Evolutionary conservation across 345 rosid species (phyloP), one percentile per base, ranked within the genome.

Genomic region (Syzygium grande): DNA sequence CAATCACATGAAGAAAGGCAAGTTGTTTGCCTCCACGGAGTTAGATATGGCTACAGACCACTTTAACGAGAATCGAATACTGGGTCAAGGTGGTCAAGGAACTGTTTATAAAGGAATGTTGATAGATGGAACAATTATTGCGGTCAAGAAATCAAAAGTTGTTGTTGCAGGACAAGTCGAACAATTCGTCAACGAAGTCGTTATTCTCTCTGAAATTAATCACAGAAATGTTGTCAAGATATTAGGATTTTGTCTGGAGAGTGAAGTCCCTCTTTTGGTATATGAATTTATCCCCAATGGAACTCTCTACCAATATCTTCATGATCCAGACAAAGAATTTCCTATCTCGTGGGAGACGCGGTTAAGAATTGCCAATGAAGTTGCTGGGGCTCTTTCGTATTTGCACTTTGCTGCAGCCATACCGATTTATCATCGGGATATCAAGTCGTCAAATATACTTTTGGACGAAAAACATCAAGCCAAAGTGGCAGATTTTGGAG

Each of bases 401-500:
- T 43, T 43, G 46, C 46, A 43, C 7, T 43, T 43, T 43, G 46
- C 7, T 43, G 46, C 7, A 43, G 46, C 7, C 46, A 43, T 43
- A 43, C 7, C 46, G 7, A 1, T 43, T 43, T 43, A 43, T 43
- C 46, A 43, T 43, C 7, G 46, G 46, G 46, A 43, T 43, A 43
- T 43, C 46, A 43, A 43, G 46, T 43, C 46, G 46, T 43, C 46
- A 43, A 43, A 43, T 43, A 88, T 88, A 54, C 90, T 88, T 86
- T 51, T 89, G 61, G 91, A 87, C 22, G 88, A 87, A 19, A 85
- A 85, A 25, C 87, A 85, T 84, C 86, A 43, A 63, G 91, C 85
- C 13, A 89, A 89, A 53, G 58, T 89, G 9, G 91, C 91, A 3
- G 91, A 89, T 55, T 89, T 89, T 19, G 91, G 91, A 7, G 38